Evolutionary conservation across 2,329 filamentous ascomycete species (phyloP).

Genomic region (Verticillium alfalfae): DNA sequence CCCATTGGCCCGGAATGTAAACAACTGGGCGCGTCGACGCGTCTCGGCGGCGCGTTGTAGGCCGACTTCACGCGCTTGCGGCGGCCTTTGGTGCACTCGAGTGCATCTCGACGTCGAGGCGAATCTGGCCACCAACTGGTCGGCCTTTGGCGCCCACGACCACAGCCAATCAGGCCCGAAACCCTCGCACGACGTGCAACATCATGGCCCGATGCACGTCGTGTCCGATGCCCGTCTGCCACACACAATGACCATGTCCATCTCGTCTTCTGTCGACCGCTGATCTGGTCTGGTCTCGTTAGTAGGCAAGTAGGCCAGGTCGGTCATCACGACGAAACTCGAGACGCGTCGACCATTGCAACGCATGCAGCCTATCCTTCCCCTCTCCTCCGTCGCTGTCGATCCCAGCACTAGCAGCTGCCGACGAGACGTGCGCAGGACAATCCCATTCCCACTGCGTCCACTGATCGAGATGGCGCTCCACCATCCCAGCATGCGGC

Average conservation of each 20-base stretch:
- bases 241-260: background rate
- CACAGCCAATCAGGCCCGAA: background rate
- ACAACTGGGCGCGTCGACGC: constrained; percentile 2
- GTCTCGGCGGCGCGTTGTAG: background rate
- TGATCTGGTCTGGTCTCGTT: too few species aligned
- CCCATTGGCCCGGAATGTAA: background rate
- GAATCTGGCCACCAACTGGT: background rate
- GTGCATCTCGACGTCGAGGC: background rate
- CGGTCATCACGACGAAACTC: background rate
- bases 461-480: background rate
- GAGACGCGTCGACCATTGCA: background rate
- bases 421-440: background rate
- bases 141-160: background rate
- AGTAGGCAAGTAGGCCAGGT: background rate
- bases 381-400: background rate
- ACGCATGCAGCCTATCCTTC: background rate
- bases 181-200: background rate
- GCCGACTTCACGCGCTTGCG: background rate
- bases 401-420: background rate
- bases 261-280: background rate
- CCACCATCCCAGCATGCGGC: background rate
- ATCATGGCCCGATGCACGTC: background rate
- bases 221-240: too few species aligned
- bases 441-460: background rate
- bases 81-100: background rate